Base-by-base conservation (phyloP, 2,329 filamentous ascomycete species). In the Pestalotiopsis sp. region DNA sequence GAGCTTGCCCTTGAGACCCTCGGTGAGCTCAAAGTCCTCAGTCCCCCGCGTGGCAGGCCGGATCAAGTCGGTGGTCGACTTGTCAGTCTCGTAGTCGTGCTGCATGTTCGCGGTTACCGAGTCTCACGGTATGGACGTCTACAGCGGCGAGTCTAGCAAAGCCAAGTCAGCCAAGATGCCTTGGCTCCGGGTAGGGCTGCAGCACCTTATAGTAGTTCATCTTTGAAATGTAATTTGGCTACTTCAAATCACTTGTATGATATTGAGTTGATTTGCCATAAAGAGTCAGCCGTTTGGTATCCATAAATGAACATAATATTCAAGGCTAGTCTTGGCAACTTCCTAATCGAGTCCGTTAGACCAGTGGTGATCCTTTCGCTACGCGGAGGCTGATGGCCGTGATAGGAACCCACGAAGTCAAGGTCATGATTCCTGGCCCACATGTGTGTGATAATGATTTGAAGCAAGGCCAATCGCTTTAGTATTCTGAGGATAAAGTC, bases 11-110 rank as follows among this genome's bases (percentile, higher is more conserved):
- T 65, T 45, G 40, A 56, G 12, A 13, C 27, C 41, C 20, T 45
- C 20, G 27, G 62, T 27, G 7, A 65, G 25, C n/a, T 45, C 62
- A 49, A 41, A n/a, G 13, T 20, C 14, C 38, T 65, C 62, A 7
- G 40, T 23, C 4, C 23, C 41, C 41, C 31, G 13, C n/a, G 31
- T 41, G 13, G 40, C 41, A 11, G 60, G 31, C 38, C 20, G 60
- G 12, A 63, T 63, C 31, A 41, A 41, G 36, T 63, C 60, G n/a
- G 60, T 63, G 1, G 60, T 63, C 36, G 60, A 63, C 60, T 38
- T 63, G 31, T 63, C 38, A 17, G 31, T 38, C 31, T 41, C 60
- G 36, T 31, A 63, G 60, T 36, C 60, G 60, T 40, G 23, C 57
- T 14, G 27, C 60, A 63, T 63, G 9, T 20, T 59, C 27, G 12